Conservation (phyloP, 2,329 filamentous ascomycete species). For the Mycogone perniciosa region DNA sequence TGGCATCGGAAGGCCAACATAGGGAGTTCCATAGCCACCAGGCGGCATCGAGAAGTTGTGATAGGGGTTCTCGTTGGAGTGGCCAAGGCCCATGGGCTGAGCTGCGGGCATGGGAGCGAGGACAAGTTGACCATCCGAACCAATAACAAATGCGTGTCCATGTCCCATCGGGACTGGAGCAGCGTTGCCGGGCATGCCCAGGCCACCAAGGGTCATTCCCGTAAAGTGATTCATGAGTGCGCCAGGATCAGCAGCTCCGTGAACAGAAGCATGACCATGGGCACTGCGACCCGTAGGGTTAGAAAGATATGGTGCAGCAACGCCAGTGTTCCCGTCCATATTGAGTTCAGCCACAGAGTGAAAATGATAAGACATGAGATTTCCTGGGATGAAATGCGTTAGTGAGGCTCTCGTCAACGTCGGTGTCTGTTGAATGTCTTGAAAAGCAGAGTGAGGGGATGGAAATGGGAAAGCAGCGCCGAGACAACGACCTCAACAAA, state of each 20-base stretch:
- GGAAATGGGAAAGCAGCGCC: no score
- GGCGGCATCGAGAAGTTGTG: conserved; percentile 26
- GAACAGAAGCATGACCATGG: conserved; percentile 25
- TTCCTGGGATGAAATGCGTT: conserved; percentile 11
- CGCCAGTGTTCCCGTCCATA: conserved; percentile 32
- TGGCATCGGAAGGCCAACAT: conserved; percentile 30
- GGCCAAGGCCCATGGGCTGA: conserved; percentile 30
- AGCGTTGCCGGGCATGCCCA: conserved; percentile 27
- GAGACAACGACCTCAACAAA: no score
- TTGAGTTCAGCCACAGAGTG: conserved; percentile 20
- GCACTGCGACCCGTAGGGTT: conserved; percentile 24
- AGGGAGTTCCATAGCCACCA: conserved; percentile 31
- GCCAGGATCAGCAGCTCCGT: conserved; percentile 25
- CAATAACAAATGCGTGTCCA: conserved; percentile 31
- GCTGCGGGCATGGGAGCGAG: conserved; percentile 30
- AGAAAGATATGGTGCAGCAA: conserved; percentile 27
- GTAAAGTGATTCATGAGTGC: conserved; percentile 31
- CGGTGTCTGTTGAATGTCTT: neutral
- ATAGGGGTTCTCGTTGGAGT: conserved; percentile 29
- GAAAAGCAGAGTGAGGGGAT: neutral
- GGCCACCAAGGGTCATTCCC: conserved; percentile 31
- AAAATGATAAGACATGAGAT: conserved; percentile 30
- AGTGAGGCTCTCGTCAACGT: neutral
- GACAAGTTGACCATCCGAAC: conserved; percentile 34
- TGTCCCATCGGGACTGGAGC: conserved; percentile 28